Evolutionary conservation across 768 basidiomycete species (phyloP), one percentile per base, ranked within the genome.

Genomic region (Tulasnella sp.): DNA sequence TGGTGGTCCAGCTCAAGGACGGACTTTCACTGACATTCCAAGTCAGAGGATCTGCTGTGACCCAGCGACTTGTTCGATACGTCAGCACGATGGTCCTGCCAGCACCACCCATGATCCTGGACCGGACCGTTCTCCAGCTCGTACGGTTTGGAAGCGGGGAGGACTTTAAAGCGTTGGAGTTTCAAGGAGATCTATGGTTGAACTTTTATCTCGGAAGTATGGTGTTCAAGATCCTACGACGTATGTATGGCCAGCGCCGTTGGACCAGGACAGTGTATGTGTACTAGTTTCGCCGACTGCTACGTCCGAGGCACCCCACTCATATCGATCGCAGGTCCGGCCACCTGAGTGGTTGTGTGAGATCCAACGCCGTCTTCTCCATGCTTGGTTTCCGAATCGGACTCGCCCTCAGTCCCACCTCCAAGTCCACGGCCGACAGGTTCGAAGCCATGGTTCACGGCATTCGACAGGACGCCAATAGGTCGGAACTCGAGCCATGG

Each of bases 331-430:
- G n/a, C n/a, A 64, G 60, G 12, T 64, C 60, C 11, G 60, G 60
- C n/a, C 60, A 64, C 31, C 9, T 64, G 9, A 64, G 60, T 64
- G 60, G 60, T 7, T 64, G 60, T 31, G 60, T 78, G 48, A 41
- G 37, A 78, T 78, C 77, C n/a, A 78, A 78, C 37, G 46, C 42
- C 11, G 37, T 78, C 18, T 78, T 78, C 58, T 42, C 48, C 42
- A 31, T 60, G 37, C 28, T 78, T 22, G 77, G 46, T 14, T 50
- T 60, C 16, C 46, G 58, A 60, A 12, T 54, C 2, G 58, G 58
- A 18, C 46, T 78, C 24, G 77, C 77, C 2, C 50, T 44, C 22
- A 64, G 42, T 34, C 77, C 77, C 3, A 60, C 44, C 41, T 31
- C 60, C 50, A 78, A 78, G 31, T 20, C 77, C n/a, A 58, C 77